These are phyloP conservation scores for Sphagnum tenellum DNA, from an alignment of 225 moss, liverwort and hornwort genomes.

Conservation along the genomic window DNA sequence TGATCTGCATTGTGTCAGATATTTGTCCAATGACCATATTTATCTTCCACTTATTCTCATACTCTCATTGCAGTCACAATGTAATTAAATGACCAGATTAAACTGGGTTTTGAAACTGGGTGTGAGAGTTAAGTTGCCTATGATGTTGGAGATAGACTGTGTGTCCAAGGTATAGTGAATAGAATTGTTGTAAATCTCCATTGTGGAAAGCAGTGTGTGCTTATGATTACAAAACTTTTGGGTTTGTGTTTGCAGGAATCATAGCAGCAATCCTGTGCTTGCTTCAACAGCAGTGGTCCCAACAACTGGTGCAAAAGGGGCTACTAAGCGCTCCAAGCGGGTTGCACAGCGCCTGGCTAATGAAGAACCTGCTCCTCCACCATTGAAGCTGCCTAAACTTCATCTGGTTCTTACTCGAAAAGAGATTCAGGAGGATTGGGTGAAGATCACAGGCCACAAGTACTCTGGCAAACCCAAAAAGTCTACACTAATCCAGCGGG, in stretches of 20 bases:
- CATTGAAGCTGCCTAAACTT: constrained; percentile 90
- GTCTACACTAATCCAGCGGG: constrained; percentile 81
- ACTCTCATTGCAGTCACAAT: no score
- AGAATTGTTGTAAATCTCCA: no score
- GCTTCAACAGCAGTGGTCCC: constrained; percentile 51
- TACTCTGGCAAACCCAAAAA: constrained; percentile 92
- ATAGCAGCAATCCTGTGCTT: constrained; percentile 54
- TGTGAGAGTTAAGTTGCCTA: no score
- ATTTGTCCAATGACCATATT: no score
- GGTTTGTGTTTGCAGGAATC: constrained; percentile 42
- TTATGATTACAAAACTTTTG: no score
- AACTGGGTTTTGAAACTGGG: no score
- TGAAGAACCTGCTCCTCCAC: constrained; percentile 95
- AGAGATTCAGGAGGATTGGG: constrained; percentile 98
- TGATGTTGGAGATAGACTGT: no score
- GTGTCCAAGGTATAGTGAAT: no score
- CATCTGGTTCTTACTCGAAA: constrained; percentile 87
- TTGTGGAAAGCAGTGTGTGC: no score
- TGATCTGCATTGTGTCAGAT: no score
- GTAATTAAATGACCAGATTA: no score
- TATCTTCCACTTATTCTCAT: no score
- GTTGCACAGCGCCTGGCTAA: constrained; percentile 91
- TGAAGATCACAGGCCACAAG: constrained; percentile 95
- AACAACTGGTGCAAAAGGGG: constrained; percentile 61
- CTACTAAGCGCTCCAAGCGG: constrained; percentile 91